Percentiles rank a stretch among this genome's conserved stretches.
phyloP scores from a whole-genome alignment of 164 flowering plant species.

The Pachysandra terminalis region DNA sequence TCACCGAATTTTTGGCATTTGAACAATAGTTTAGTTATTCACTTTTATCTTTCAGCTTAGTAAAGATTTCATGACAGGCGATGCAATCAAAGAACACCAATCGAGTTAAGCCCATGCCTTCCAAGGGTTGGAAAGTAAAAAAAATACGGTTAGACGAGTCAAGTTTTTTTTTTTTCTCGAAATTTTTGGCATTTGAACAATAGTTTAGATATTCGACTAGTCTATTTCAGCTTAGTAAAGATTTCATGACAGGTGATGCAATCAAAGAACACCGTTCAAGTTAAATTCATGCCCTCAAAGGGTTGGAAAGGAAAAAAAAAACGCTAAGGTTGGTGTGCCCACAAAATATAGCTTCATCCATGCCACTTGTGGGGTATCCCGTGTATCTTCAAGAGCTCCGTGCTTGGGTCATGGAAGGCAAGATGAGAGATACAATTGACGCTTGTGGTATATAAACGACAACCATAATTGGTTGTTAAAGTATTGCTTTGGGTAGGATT shows the following conservation, averaged over 20 bases:
- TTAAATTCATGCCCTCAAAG: not conserved
- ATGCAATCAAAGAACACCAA: not conserved
- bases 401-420: too few species aligned
- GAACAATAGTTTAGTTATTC: not conserved
- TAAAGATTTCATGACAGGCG: not conserved
- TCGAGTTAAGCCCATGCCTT: not conserved
- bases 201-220: not conserved
- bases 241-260: not conserved
- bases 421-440: too few species aligned
- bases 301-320: too few species aligned
- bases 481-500: too few species aligned
- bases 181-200: not conserved
- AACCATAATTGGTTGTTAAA: too few species aligned
- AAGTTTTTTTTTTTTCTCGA: not conserved
- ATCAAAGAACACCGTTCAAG: not conserved
- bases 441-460: too few species aligned
- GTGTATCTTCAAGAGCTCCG: too few species aligned
- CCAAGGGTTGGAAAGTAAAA: too few species aligned
- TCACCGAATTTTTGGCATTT: not conserved
- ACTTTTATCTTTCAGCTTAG: not conserved
- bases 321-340: too few species aligned
- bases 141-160: not conserved
- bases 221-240: not conserved
- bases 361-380: too few species aligned
- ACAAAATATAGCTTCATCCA: too few species aligned